These are phyloP conservation scores for Plasmodium coatneyi DNA, from an alignment of 169 alveolate genomes.

Conservation along the genomic window DNA sequence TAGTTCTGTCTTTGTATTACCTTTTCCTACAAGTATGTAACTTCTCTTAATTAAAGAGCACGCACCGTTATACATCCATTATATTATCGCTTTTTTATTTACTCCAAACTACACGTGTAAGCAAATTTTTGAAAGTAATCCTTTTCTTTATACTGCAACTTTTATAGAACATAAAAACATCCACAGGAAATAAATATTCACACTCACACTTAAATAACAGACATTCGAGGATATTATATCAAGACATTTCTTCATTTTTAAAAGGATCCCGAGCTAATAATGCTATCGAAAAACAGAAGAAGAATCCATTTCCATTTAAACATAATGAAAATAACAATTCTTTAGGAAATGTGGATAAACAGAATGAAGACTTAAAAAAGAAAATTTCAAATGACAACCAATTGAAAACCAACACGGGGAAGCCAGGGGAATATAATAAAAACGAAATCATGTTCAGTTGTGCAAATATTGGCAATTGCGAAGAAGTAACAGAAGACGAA, in stretches of 20 bases:
- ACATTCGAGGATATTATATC: slow-evolving; percentile 14
- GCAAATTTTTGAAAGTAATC: not conserved
- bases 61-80: not conserved
- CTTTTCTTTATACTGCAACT: not conserved
- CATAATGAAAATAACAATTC: not conserved
- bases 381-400: not conserved
- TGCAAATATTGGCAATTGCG: not conserved
- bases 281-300: not conserved
- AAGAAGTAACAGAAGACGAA: slow-evolving; percentile 17
- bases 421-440: not conserved
- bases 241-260: not conserved
- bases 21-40: slow-evolving; percentile 14
- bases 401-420: not conserved
- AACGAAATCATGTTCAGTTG: slow-evolving; percentile 12
- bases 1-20: slow-evolving; percentile 19
- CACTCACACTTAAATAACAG: not conserved
- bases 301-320: not conserved
- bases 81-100: not conserved
- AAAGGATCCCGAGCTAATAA: not conserved
- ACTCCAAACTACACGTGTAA: not conserved
- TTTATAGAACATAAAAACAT: not conserved
- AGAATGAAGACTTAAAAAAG: not conserved
- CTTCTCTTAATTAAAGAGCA: not conserved
- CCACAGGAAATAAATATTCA: not conserved
- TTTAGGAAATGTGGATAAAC: not conserved